Evolutionary conservation across 2,329 filamentous ascomycete genomes (phyloP), one percentile per base, ranked within the genome.

Genomic region (Monosporascus sp.): DNA sequence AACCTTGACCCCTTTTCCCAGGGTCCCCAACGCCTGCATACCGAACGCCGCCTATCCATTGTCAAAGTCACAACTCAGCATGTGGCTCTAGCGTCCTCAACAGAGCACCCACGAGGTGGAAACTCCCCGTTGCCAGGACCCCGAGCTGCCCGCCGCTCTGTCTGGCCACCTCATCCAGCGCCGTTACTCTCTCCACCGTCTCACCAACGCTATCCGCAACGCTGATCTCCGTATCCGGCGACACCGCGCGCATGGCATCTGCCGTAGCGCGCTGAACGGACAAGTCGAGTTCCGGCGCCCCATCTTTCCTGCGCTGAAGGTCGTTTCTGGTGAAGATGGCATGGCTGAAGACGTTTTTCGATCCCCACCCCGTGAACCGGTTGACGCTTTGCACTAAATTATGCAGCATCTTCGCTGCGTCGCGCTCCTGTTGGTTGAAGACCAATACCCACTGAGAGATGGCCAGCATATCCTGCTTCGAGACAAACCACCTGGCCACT

Each of bases 361-460:
- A 63, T 50, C 41, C 71, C 62, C 54, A 70, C 48, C 51, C 77
- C 48, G 53, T 72, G 64, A 51, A 71, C 56, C 46, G 69, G 64
- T 50, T 49, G 11, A 89, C 73, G 2, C 81, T 82, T 9, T 74
- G 67, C 52, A 90, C 76, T 2, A 96, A 74, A 0, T 78, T 78
- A 35, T 72, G 72, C 2, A 93, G 80, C 1, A 95, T 77, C 17
- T 80, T 75, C 4, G 75, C 72, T 5, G 89, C 88, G 64, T 96
- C 86, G 35, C 91, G 83, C 9, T 90, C 90, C 66, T 96, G 90
- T 70, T 97, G 93, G 70, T 97, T 97, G 77, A 97, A 97, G 48
- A 97, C 79, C 46, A 97, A 74, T 0, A 89, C 75, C 6, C 73
- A 67, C 45, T 75, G 70, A 25, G 59, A 65, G 0, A 57, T 54